These are phyloP conservation scores for Circinella minor DNA, from an alignment of 371 early-diverging fungal genomes.

Conservation along the genomic window DNA sequence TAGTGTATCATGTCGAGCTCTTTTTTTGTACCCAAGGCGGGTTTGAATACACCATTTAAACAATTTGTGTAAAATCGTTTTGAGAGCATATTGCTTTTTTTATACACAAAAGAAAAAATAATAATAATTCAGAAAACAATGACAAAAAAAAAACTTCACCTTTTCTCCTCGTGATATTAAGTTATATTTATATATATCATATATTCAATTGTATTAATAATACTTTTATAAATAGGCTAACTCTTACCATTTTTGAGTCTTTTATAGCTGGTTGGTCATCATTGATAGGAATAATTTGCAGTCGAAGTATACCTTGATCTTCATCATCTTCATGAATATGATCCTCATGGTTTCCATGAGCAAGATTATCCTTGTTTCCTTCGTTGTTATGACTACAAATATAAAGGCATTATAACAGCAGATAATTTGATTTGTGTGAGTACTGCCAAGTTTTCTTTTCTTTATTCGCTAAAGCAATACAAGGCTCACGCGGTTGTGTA, in stretches of 20 bases:
- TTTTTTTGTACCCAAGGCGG: conserved; percentile 76
- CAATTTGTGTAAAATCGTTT: conserved; percentile 67
- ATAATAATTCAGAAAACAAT: not conserved
- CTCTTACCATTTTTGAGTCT: conserved; percentile 57
- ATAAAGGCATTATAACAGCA: too few relatives aligned
- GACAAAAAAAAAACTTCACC: too few relatives aligned
- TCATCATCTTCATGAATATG: not conserved
- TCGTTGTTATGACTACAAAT: too few relatives aligned
- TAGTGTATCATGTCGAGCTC: conserved; percentile 71
- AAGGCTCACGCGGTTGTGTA: conserved; percentile 6
- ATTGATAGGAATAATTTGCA: conserved; percentile 35
- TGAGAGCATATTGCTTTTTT: conserved; percentile 62
- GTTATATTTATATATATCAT: not conserved
- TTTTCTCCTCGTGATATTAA: too few relatives aligned
- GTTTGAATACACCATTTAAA: conserved; percentile 82
- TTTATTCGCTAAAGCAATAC: not conserved
- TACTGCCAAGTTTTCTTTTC: too few relatives aligned
- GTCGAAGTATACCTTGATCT: conserved; percentile 20
- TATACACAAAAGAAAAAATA: conserved; percentile 1
- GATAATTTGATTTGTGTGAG: not conserved
- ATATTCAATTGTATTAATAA: not conserved
- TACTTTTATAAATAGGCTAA: too few relatives aligned
- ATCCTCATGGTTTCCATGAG: not conserved
- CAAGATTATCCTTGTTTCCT: too few relatives aligned
- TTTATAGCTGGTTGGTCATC: conserved; percentile 14